phyloP scores from a whole-genome alignment of 2,329 filamentous ascomycete genomes.

The Xylariaceae sp. region DNA sequence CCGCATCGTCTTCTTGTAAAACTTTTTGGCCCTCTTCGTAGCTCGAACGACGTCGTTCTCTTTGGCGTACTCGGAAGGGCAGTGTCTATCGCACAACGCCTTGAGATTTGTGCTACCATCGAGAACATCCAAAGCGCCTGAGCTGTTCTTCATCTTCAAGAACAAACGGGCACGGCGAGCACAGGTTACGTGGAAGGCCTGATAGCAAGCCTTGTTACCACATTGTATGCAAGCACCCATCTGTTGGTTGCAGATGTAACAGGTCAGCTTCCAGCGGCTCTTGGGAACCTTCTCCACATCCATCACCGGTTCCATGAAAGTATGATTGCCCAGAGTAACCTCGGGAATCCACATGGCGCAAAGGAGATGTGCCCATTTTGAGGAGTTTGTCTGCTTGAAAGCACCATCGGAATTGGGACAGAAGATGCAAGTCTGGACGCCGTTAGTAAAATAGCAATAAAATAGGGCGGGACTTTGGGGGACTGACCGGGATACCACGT shows the following conservation, averaged over 20 bases:
- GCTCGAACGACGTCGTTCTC: constrained; percentile 83
- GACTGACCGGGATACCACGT: constrained; percentile 77
- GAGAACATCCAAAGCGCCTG: constrained; percentile 75
- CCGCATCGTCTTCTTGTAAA: constrained; percentile 88
- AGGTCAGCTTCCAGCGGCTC: constrained; percentile 88
- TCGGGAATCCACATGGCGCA: constrained; percentile 99
- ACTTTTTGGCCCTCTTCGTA: constrained; percentile 80
- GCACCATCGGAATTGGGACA: constrained; percentile 97
- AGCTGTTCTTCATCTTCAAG: constrained; percentile 93
- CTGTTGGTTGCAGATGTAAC: constrained; percentile 95
- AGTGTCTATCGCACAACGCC: constrained; percentile 95
- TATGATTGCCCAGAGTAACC: constrained; percentile 91
- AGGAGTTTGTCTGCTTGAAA: constrained; percentile 96
- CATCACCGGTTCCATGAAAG: constrained; percentile 97
- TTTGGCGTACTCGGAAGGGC: constrained; percentile 82
- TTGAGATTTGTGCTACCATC: constrained; percentile 83
- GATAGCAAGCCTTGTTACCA: constrained; percentile 95
- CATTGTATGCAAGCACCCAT: constrained; percentile 99
- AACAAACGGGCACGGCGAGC: constrained; percentile 85
- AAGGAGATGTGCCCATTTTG: constrained; percentile 94
- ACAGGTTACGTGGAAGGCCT: constrained; percentile 96
- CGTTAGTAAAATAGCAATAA: constrained; percentile 16
- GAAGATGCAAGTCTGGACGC: constrained; percentile 82
- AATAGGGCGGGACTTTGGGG: constrained; percentile 6
- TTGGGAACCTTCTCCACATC: constrained; percentile 97